Conservation (phyloP, 208 protist species). For the Acanthamoeba triangularis region DNA sequence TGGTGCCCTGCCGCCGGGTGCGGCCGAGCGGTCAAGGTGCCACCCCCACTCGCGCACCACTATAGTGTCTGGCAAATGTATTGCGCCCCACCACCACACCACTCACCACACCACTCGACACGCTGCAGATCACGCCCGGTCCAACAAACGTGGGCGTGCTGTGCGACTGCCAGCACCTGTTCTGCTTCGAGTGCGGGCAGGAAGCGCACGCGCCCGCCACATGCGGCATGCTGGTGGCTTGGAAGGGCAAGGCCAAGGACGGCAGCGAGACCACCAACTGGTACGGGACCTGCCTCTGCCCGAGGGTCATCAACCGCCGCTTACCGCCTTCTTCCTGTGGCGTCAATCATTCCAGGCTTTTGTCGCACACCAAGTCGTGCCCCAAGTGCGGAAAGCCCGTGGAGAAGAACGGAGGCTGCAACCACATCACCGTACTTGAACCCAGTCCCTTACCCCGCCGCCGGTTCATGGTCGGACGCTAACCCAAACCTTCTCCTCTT, state of each 20-base stretch:
- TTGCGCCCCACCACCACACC: not conserved
- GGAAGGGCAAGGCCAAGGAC: slow-evolving; percentile 59
- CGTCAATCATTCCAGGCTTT: not conserved
- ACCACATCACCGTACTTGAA: slow-evolving; percentile 80
- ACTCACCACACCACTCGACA: not conserved
- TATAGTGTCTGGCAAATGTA: not conserved
- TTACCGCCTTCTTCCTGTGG: not conserved
- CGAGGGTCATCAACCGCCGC: not conserved
- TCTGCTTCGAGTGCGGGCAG: slow-evolving; percentile 63
- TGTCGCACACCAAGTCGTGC: slow-evolving; percentile 81
- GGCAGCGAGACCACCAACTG: slow-evolving; percentile 59
- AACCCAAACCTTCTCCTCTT: not conserved
- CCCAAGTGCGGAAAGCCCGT: slow-evolving; percentile 82
- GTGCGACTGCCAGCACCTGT: slow-evolving; percentile 43
- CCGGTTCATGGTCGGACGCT: not conserved
- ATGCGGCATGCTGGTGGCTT: slow-evolving; percentile 38
- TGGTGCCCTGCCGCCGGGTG: slow-evolving; percentile 45
- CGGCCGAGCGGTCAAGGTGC: slow-evolving; percentile 31
- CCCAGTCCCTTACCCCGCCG: not conserved
- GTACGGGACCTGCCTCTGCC: not conserved
- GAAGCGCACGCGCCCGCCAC: slow-evolving; percentile 52
- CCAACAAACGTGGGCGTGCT: slow-evolving; percentile 14
- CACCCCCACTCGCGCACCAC: not conserved
- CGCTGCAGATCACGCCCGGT: slow-evolving; percentile 32
- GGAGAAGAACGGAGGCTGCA: slow-evolving; percentile 88